Base-by-base conservation (phyloP, 441 rosid species). In the Omphalea diandra region DNA sequence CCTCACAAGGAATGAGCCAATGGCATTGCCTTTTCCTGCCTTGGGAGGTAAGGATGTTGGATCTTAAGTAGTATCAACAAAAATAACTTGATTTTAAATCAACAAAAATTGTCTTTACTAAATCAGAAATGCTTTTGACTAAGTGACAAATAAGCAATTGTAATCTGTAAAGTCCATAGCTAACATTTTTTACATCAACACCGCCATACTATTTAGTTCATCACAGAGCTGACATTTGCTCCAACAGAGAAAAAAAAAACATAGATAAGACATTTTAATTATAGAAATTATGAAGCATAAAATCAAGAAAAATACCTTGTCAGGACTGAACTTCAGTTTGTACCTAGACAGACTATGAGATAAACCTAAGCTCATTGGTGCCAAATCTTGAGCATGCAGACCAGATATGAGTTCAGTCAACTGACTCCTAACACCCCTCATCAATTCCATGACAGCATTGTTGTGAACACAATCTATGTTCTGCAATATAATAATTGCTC, bases 291-390 rank as follows among this genome's bases (percentile, higher is more conserved):
- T 1, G 22, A 54, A 31, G 5, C 5, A 35, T 31, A 10, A 55
- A 29, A 10, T 24, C 14, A 24, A 26, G 11, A 5, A 14, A 38
- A 31, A 29, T 81, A 94, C 99, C 98, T 94, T 92, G 64, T 92
- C 97, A 72, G 98, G 84, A 65, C 98, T 92, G 83, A 92, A 92
- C 78, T 92, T 94, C 58, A 92, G 81, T 84, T 85, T 94, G 80
- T 88, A 92, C 77, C 98, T 79, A 41, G 96, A 94, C 36, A 94
- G 78, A 47, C 97, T 92, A 76, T 90, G 96, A 61, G 99, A 94
- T 70, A 92, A 83, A 77, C 99, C 99, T 79, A 94, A 83, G 58
- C 96, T 90, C 99, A 94, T 92, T 54, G 98, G 98, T 44, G 94
- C 94, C 81, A 94, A 78, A 73, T 92, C 98, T 74, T 90, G 93